A percentile compares a stretch with the other conserved stretches of the same genome.
These are phyloP conservation scores for Lizanozyma gosingica DNA, from an alignment of 1,139 yeast species.

Conservation along the genomic window DNA sequence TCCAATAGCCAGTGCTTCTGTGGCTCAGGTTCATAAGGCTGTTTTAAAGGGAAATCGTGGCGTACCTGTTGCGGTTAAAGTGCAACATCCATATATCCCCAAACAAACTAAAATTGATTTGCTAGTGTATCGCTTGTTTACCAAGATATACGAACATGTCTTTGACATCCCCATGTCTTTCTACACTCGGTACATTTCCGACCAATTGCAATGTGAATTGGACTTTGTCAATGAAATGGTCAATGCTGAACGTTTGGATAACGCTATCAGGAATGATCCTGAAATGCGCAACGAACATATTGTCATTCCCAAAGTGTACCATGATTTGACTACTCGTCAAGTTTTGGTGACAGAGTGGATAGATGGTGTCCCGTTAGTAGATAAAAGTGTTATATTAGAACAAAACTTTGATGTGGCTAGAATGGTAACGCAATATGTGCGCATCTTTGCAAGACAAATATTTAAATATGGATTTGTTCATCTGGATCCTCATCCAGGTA, in stretches of 20 bases:
- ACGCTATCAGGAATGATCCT: constrained; percentile 15
- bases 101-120: constrained; percentile 53
- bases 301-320: constrained; percentile 42
- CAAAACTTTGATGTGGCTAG: constrained; percentile 31
- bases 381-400: constrained; percentile 32
- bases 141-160: constrained; percentile 45
- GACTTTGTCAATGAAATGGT: constrained; percentile 49
- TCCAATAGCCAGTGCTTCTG: constrained; percentile 65
- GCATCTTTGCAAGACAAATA: constrained; percentile 57
- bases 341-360: constrained; percentile 70
- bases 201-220: constrained; percentile 51
- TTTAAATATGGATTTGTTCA: constrained; percentile 72
- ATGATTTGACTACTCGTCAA: constrained; percentile 36
- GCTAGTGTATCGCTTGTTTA: constrained; percentile 43
- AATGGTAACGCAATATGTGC: constrained; percentile 45
- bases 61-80: constrained; percentile 55
- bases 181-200: constrained; percentile 49
- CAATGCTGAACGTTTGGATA: constrained; percentile 34
- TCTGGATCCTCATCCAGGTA: constrained; percentile 83
- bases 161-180: constrained; percentile 59
- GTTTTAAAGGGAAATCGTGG: constrained; percentile 33
- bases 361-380: constrained; percentile 52
- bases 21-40: constrained; percentile 67
- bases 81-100: constrained; percentile 55
- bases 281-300: constrained; percentile 20